Conservation (phyloP, 1,284 basidiomycete species). For the Leucoagaricus sp. region DNA sequence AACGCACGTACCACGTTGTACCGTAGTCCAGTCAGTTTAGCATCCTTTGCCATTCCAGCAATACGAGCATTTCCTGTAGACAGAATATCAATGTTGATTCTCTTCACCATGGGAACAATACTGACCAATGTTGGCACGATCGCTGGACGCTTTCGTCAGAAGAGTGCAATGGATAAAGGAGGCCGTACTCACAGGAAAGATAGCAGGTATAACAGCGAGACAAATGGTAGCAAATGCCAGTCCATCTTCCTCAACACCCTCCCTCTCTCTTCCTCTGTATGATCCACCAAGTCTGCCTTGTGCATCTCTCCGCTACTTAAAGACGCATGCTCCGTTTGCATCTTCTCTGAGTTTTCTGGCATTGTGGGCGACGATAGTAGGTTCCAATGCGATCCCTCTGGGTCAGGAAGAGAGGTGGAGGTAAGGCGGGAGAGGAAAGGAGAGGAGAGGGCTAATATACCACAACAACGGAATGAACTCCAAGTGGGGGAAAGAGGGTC, state of each 20-base stretch:
- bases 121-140: constrained; percentile 38
- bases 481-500: no score
- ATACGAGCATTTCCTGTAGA: constrained; percentile 36
- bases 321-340: not conserved
- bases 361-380: not conserved
- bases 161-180: not conserved
- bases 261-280: constrained; percentile 29
- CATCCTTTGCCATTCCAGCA: constrained; percentile 42
- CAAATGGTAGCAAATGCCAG: constrained; percentile 47
- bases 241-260: constrained; percentile 51
- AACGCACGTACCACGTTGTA: constrained; percentile 42
- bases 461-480: no score
- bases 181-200: constrained; percentile 52
- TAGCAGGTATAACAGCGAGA: constrained; percentile 60
- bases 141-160: constrained; percentile 22
- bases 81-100: not conserved
- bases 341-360: not conserved
- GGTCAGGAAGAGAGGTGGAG: no score
- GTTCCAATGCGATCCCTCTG: no score
- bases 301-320: not conserved
- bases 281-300: not conserved
- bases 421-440: no score
- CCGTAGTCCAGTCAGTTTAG: constrained; percentile 39
- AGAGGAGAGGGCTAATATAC: no score
- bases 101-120: not conserved